Percentiles rank a stretch among this genome's conserved stretches.
phyloP scores from a whole-genome alignment of 108 stramenopile species.

The Chaetoceros tenuissimus region DNA sequence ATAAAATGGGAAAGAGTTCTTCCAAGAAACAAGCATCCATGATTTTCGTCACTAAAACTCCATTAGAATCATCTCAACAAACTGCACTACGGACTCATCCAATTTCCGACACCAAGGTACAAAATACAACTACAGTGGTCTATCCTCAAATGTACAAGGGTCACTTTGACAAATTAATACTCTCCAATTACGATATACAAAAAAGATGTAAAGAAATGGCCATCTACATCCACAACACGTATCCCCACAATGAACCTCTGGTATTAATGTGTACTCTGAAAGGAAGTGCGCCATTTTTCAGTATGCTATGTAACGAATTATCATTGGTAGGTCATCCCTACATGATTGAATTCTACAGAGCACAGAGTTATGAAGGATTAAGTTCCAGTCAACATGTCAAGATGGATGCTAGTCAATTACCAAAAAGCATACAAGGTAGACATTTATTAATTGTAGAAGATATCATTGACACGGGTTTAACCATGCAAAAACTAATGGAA shows the following conservation, averaged over 20 bases:
- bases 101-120: neutral
- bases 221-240: neutral
- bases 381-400: constrained; percentile 28
- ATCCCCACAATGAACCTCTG: neutral
- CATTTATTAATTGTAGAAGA: constrained; percentile 58
- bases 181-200: neutral
- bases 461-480: constrained; percentile 64
- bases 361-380: constrained; percentile 38
- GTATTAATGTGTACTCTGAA: neutral
- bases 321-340: constrained; percentile 3
- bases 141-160: neutral
- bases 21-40: too few species aligned
- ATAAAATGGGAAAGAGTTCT: too few species aligned
- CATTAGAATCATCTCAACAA: too few species aligned
- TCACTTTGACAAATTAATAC: neutral
- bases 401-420: constrained; percentile 20
- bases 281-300: neutral
- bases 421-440: constrained; percentile 18
- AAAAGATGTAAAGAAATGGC: neutral
- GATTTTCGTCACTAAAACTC: too few species aligned
- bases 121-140: neutral
- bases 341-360: constrained; percentile 44
- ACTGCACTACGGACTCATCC: too few species aligned
- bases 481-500: constrained; percentile 33
- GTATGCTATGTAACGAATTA: neutral